Base-by-base conservation (phyloP, 257 asterid species). In the Nicotiana knightiana region DNA sequence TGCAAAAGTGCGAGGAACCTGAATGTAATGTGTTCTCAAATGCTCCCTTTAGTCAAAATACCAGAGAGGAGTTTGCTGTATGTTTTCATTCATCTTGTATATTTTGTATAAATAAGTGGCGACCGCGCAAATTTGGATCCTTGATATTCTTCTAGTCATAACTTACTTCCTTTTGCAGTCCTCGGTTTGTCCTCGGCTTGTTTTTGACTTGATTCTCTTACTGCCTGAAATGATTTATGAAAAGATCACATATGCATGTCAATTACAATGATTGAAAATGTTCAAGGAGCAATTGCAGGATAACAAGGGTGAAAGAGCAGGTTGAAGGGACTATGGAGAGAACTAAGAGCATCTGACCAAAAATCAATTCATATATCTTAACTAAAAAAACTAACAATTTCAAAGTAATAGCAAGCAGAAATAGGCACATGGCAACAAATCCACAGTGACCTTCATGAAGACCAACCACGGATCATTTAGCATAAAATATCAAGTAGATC, bases 171-270 rank as follows among this genome's bases (percentile, higher is more conserved):
- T 26, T 37, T 7, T 73, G 79, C 4, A 7, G 26, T 73, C 79
- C 16, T 73, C 62, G 26, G 26, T 48, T 51, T 48, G 79, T 28
- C 4, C 62, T 73, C 79, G 26, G 79, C 43, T 48, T 48, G 79
- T 7, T 73, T 73, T 51, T 73, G 43, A 51, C 79, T 73, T 15
- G 51, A 73, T 73, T 73, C 58, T 73, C 79, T 73, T 26, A 48
- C 39, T 26, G 43, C 79, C 79, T 73, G 79, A 48, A 73, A 48
- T 55, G 43, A 3, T 26, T 73, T 9, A 26, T 15, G 26, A 3
- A 73, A 73, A 51, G 26, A 51, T 48, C 26, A 73, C 7, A 21
- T 35, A 71, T 43, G 37, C 37, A 63, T 63, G 12, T 65, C 71
- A 30, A 65, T 65, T 30, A 15, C 71, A 65, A 65, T 30, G 59